These are phyloP conservation scores for Eucalyptus sideroxylon DNA, from an alignment of 345 rosid genomes.

Conservation along the genomic window DNA sequence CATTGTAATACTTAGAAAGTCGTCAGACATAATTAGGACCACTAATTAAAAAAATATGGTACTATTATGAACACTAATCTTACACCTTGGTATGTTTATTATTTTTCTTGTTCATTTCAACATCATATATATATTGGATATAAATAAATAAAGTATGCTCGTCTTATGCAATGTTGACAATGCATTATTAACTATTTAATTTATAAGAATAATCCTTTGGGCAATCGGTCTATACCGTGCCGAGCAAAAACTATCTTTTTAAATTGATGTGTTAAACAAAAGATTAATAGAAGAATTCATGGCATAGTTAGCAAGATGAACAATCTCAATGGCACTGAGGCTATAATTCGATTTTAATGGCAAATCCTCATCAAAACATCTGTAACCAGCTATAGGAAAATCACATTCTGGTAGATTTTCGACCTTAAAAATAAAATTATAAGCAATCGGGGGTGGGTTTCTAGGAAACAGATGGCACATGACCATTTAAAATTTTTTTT, in stretches of 20 bases:
- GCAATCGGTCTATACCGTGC: background rate
- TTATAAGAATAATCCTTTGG: background rate
- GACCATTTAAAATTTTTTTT: background rate
- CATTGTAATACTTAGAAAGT: background rate
- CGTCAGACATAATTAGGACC: background rate
- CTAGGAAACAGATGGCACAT: background rate
- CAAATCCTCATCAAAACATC: background rate
- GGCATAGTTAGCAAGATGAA: background rate
- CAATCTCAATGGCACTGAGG: background rate
- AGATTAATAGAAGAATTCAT: background rate
- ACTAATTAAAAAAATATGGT: background rate
- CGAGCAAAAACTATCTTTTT: background rate
- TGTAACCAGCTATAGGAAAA: background rate
- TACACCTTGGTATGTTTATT: background rate
- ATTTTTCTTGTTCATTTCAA: background rate
- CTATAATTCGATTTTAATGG: background rate
- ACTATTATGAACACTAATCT: background rate
- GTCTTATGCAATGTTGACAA: background rate
- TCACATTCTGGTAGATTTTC: background rate
- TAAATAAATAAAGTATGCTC: background rate
- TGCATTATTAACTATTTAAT: background rate
- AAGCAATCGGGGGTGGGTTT: background rate
- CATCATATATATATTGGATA: background rate
- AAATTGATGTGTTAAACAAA: background rate
- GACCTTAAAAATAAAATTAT: background rate